Base-by-base conservation (phyloP, 2,329 filamentous ascomycete species). In the Apiospora phragmitis region DNA sequence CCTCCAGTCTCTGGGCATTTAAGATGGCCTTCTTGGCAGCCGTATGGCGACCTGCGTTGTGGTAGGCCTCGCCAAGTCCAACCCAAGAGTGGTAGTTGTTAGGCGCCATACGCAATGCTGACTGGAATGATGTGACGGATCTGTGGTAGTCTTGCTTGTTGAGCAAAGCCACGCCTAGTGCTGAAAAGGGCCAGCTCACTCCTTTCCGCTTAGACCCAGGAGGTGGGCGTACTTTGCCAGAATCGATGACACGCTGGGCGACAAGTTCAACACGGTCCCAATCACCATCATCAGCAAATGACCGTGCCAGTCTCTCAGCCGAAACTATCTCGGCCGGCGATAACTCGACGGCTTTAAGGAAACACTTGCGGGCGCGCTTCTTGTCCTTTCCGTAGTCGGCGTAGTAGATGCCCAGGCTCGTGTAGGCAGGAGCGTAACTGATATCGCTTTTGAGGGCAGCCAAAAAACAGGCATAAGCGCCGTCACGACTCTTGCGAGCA, bases 251-350 rank as follows among this genome's bases (percentile, higher is more conserved):
- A 68, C 97, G 90, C 79, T 95, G 93, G 1, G 96, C 93, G 42
- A 99, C 91, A 26, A 97, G 89, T 82, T 98, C 96, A 9, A 99
- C 97, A 68, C 97, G 90, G 74, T 98, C 96, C 96, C 96, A 99
- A 77, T 99, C 96, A 47, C 93, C 91, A 74, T 94, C 91, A 69
- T 97, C 91, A 0, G 97, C 95, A 80, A 98, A 99, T 0, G 91
- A 91, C 71, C 89, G 89, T 1, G 96, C 95, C 21, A 99, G 87
- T 38, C 94, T 89, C 80, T 98, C 94, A 0, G 96, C 96, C 45
- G 96, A 94, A 75, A 92, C 87, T 0, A 97, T 89, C 79, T 99
- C 96, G 0, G 93, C 91, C 0, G 94, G 85, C 0, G 96, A 99
- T 3, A 99, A 84, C 80, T 99, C 96, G 67, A 99, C 93, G 0